These are phyloP conservation scores for Juncus effusus DNA, from an alignment of 176 grass and related monocot genomes.

Conservation along the genomic window DNA sequence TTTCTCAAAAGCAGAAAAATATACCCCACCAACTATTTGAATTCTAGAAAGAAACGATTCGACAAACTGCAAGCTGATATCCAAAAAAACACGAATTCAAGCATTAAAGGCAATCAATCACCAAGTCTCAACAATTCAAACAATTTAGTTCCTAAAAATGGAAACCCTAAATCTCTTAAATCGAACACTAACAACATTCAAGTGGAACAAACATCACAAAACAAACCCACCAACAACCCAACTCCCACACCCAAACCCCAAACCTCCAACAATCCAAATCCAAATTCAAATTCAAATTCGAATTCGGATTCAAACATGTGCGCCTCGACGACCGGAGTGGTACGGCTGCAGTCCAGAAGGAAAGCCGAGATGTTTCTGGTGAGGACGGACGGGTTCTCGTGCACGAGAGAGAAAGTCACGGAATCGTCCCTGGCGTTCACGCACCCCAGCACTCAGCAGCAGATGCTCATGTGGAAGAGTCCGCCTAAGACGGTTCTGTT, in stretches of 20 bases:
- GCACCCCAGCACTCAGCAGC: conserved; percentile 93
- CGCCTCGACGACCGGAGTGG: conserved; percentile 74
- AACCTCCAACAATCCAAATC: neutral
- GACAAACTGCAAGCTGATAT: conserved; percentile 23
- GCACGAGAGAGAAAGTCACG: conserved; percentile 97
- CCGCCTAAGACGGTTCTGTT: conserved; percentile 91
- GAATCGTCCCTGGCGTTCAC: conserved; percentile 92
- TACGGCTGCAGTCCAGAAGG: conserved; percentile 84
- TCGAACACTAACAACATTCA: conserved; percentile 40
- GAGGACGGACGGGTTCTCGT: conserved; percentile 91
- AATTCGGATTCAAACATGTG: conserved; percentile 59
- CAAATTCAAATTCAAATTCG: conserved; percentile 29
- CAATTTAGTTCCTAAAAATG: conserved; percentile 33
- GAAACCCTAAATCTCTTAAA: conserved; percentile 37
- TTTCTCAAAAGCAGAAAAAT: conserved; percentile 79
- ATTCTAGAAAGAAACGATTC: conserved; percentile 37
- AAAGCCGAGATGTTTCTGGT: conserved; percentile 99
- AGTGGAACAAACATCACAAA: conserved; percentile 16
- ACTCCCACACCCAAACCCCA: conserved; percentile 1
- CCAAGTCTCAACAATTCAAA: no score
- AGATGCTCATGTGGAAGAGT: conserved; percentile 99
- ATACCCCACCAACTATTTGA: conserved; percentile 69
- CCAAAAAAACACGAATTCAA: conserved; percentile 32
- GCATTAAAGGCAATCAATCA: no score
- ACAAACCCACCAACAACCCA: conserved; percentile 13